These are phyloP conservation scores for Pleoardoris graminearum DNA, from an alignment of 2,329 filamentous ascomycete species.

Conservation along the genomic window DNA sequence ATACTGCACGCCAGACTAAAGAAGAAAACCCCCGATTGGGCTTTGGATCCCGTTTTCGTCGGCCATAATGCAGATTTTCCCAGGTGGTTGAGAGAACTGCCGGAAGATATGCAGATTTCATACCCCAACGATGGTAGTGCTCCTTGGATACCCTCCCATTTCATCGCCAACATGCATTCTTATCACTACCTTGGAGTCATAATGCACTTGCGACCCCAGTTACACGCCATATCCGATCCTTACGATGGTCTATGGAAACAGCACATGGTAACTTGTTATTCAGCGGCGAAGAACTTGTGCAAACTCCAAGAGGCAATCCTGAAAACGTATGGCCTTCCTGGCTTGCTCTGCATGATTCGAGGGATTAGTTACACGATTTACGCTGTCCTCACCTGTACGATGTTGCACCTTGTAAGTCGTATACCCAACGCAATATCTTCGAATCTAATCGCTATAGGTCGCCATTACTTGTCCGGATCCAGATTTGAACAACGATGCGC, in stretches of 20 bases:
- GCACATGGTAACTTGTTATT: constrained; percentile 84
- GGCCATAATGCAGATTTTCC: constrained; percentile 77
- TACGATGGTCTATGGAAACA: constrained; percentile 82
- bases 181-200: constrained; percentile 87
- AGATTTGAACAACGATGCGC: constrained; percentile 79
- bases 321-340: constrained; percentile 74
- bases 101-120: constrained; percentile 73
- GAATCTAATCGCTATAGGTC: constrained; percentile 60
- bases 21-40: constrained; percentile 81
- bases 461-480: constrained; percentile 92
- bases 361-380: constrained; percentile 98
- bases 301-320: constrained; percentile 83
- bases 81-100: constrained; percentile 75
- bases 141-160: constrained; percentile 84
- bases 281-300: constrained; percentile 81
- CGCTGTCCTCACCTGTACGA: constrained; percentile 84
- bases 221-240: constrained; percentile 73
- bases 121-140: constrained; percentile 78
- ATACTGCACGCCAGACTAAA: constrained; percentile 73
- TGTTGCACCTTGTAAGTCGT: constrained; percentile 81
- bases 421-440: constrained; percentile 10
- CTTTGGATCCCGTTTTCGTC: constrained; percentile 79
- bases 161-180: constrained; percentile 83
- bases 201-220: constrained; percentile 83
- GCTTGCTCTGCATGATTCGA: constrained; percentile 87